Conservation (phyloP, 2,329 filamentous ascomycete genomes). For the Clathrospora elynae region DNA sequence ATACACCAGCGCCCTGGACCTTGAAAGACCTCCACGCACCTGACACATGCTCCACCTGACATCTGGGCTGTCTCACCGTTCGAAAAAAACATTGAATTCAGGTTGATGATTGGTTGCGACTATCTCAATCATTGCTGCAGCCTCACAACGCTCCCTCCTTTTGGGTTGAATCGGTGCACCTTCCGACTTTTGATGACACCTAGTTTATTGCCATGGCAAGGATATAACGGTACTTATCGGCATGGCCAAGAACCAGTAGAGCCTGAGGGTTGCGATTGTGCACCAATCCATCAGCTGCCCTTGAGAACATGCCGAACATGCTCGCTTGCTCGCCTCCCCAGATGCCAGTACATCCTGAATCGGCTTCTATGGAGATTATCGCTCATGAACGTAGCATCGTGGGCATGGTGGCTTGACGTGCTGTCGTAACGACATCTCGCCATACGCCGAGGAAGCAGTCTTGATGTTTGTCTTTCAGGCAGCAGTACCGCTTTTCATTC, state of each 20-base stretch:
- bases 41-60: slow-evolving; percentile 34
- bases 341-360: slow-evolving; percentile 6
- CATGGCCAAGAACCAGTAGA: slow-evolving; percentile 3
- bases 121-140: slow-evolving; percentile 26
- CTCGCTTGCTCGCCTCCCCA: slow-evolving; percentile 4
- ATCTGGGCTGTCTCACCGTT: slow-evolving; percentile 16
- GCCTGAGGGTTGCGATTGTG: slow-evolving; percentile 3
- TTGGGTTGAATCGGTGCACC: slow-evolving; percentile 13
- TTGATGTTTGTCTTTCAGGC: background rate
- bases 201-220: slow-evolving; percentile 9
- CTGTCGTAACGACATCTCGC: too few relatives aligned
- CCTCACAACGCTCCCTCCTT: slow-evolving; percentile 29
- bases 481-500: slow-evolving; percentile 9
- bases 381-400: too few relatives aligned
- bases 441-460: too few relatives aligned
- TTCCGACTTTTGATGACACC: slow-evolving; percentile 6
- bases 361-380: slow-evolving; percentile 2
- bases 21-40: slow-evolving; percentile 23
- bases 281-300: slow-evolving; percentile 4
- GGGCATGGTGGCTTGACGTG: too few relatives aligned
- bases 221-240: slow-evolving; percentile 4
- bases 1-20: slow-evolving; percentile 26
- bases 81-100: slow-evolving; percentile 8
- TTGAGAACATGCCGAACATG: slow-evolving; percentile 6
- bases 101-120: slow-evolving; percentile 32